Base-by-base conservation (phyloP, 2,329 filamentous ascomycete genomes). In the Neurospora sp. region DNA sequence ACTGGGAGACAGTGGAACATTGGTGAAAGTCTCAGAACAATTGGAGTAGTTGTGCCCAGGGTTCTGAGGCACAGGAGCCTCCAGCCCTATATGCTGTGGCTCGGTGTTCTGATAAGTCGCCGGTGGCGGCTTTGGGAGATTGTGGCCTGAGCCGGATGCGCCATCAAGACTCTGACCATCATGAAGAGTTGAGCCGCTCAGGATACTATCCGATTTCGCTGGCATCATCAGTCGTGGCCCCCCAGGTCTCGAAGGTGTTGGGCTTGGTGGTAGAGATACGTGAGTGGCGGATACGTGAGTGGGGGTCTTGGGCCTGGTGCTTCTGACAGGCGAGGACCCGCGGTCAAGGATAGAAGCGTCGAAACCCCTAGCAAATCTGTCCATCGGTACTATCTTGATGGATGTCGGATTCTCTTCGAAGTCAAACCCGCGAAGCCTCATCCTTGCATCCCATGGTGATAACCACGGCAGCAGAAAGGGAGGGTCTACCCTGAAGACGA, bases 401-500 rank as follows among this genome's bases (percentile, higher is more conserved):
- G 52, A 10, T 8, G 3, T 36, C 8, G 52, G 15, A 33, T 36
- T 33, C 28, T 17, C 15, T 62, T 71, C 69, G 2, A 70, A 66
- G 8, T 72, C 72, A 33, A 62, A 62, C 23, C 52, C 28, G 8
- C 52, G 52, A 8, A 28, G 52, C 28, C 52, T 62, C 15, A 36
- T 36, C 52, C 52, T 62, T 67, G 68, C 66, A 70, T 69, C 37
- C 38, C 38, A 28, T 2, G 74, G 73, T 8, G 75, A 73, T 28
- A 76, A 62, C 71, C 73, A 74, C 3, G 72, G 74, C 11, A 76
- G 69, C 17, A 71, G 70, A 69, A 76, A 76, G 0, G 75, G 75
- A 23, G 38, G 39, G 4, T 67, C 69, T 46, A 62, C 52, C 17
- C 40, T 67, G 40, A 70, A 57, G 66, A 37, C 72, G 67, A 10